phyloP scores from a whole-genome alignment of 768 basidiomycete genomes.

The Melanogaster broomeanus region DNA sequence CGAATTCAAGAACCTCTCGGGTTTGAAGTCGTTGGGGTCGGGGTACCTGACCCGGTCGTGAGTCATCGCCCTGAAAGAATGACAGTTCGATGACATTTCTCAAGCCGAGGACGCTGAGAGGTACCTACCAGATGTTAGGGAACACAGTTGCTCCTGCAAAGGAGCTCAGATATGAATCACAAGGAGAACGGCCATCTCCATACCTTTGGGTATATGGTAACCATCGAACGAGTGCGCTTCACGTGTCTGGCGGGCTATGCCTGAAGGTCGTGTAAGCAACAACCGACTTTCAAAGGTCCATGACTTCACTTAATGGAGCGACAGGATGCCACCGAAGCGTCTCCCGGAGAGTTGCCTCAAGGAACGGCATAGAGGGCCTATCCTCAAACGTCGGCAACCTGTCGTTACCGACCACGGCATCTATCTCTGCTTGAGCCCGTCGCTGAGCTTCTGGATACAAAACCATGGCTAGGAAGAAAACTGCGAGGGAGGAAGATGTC shows the following conservation, averaged over 20 bases:
- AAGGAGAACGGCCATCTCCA: not conserved
- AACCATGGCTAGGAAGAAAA: slow-evolving; percentile 1
- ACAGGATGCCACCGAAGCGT: slow-evolving; percentile 1
- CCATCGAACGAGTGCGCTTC: not conserved
- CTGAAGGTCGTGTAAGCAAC: not conserved
- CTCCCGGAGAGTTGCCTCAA: slow-evolving; percentile 1
- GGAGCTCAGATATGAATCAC: not conserved
- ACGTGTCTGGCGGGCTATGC: not conserved
- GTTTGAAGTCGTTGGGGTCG: slow-evolving; percentile 37
- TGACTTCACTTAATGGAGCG: not conserved
- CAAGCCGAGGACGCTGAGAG: not conserved
- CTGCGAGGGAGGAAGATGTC: not conserved
- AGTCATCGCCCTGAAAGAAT: slow-evolving; percentile 36
- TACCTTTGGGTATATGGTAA: slow-evolving; percentile 3
- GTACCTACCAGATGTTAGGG: slow-evolving; percentile 30
- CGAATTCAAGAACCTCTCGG: slow-evolving; percentile 34
- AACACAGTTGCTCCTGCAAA: slow-evolving; percentile 26
- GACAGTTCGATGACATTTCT: not conserved
- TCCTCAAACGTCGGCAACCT: not conserved
- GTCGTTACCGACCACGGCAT: not conserved
- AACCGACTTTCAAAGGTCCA: not conserved
- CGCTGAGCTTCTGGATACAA: not conserved
- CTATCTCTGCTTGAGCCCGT: not conserved
- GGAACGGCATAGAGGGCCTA: not conserved
- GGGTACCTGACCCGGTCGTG: slow-evolving; percentile 34